Evolutionary conservation across 495 filamentous ascomycete species (phyloP).

Genomic region (Copromyces sp.): DNA sequence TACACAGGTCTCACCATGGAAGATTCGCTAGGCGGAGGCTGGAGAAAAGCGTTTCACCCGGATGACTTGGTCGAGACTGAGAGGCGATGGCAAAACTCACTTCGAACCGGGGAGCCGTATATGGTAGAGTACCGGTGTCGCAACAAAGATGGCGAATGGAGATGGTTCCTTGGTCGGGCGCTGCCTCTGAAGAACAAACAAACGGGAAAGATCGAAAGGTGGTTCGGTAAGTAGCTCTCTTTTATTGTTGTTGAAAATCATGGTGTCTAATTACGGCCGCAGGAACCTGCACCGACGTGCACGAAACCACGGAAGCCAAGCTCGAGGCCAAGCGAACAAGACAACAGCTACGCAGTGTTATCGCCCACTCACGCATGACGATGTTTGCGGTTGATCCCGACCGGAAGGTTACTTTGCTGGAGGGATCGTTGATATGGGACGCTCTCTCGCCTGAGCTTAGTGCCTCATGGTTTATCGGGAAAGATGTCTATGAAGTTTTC

Average conservation of each 20-base stretch:
- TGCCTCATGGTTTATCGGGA: constrained; percentile 39
- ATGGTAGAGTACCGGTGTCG: constrained; percentile 56
- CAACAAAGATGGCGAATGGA: constrained; percentile 51
- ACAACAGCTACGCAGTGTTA: constrained; percentile 55
- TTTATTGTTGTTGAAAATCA: background rate
- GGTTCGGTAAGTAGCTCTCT: constrained; percentile 45
- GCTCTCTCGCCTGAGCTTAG: constrained; percentile 12
- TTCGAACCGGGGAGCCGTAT: constrained; percentile 56
- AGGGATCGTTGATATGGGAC: constrained; percentile 52
- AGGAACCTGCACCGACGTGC: constrained; percentile 55
- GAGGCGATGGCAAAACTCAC: constrained; percentile 44
- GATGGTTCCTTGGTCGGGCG: constrained; percentile 63
- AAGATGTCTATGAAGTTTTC: constrained; percentile 51
- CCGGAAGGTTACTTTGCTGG: constrained; percentile 48
- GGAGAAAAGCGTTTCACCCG: constrained; percentile 36
- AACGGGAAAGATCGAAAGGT: constrained; percentile 54
- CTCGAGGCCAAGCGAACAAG: constrained; percentile 47
- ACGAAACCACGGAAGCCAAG: constrained; percentile 52
- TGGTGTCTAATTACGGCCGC: background rate
- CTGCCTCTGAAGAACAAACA: constrained; percentile 50
- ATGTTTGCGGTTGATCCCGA: constrained; percentile 55
- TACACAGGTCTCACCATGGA: constrained; percentile 56
- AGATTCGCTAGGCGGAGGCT: constrained; percentile 32
- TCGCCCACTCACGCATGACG: constrained; percentile 55
- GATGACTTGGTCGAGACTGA: constrained; percentile 46